phyloP scores from a whole-genome alignment of 2,329 filamentous ascomycete genomes.

The Fusarium globosum region DNA sequence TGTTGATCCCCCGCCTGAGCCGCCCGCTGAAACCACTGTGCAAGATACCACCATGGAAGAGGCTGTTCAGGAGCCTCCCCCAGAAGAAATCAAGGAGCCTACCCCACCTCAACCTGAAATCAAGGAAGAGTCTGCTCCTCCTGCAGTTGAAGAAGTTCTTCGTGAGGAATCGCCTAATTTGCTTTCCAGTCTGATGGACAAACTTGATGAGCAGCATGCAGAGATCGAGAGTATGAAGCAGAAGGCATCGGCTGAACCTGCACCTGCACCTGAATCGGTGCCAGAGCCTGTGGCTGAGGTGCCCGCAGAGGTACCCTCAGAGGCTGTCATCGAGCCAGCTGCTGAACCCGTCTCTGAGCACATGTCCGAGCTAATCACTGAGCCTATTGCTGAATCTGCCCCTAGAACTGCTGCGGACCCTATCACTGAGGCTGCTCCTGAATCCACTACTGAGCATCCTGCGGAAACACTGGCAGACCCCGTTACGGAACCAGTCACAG shows the following conservation, averaged over 20 bases:
- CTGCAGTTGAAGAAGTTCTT: slow-evolving; percentile 47
- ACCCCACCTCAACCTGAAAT: slow-evolving; percentile 33
- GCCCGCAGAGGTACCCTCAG: neutral
- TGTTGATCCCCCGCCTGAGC: slow-evolving; percentile 23
- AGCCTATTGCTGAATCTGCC: neutral
- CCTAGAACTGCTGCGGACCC: neutral
- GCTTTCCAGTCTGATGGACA: slow-evolving; percentile 58
- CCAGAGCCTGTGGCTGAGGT: slow-evolving; percentile 1
- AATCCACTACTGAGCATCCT: neutral
- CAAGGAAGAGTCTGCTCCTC: slow-evolving; percentile 42
- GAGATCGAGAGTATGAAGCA: slow-evolving; percentile 11
- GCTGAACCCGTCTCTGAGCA: neutral
- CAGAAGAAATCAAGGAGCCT: slow-evolving; percentile 33
- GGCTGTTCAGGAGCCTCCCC: neutral
- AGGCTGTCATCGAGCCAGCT: neutral
- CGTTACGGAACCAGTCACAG: neutral
- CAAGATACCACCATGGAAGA: slow-evolving; percentile 3
- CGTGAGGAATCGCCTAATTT: slow-evolving; percentile 50
- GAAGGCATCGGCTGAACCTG: neutral
- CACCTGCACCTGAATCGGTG: neutral
- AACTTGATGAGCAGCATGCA: slow-evolving; percentile 54
- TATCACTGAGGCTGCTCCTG: neutral
- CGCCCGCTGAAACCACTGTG: slow-evolving; percentile 30
- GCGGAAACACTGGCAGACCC: neutral
- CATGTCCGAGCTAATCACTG: neutral